Evolutionary conservation across 2,329 filamentous ascomycete species (phyloP).

Genomic region (Fusarium neocosmosporiellum): DNA sequence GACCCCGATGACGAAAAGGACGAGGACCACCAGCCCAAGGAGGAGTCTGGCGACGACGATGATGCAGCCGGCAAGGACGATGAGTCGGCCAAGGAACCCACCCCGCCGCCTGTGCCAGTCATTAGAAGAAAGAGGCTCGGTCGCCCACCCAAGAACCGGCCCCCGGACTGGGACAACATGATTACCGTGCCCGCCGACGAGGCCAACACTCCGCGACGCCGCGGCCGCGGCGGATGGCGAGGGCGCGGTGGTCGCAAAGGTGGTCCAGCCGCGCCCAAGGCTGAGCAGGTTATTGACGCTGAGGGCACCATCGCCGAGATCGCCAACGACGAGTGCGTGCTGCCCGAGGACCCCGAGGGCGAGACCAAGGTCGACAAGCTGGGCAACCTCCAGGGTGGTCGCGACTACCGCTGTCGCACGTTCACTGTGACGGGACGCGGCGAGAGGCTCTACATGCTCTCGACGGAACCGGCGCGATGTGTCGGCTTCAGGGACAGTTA

Average conservation of each 20-base stretch:
- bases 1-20: conserved; percentile 52
- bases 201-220: conserved; percentile 69
- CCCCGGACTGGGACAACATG: conserved; percentile 79
- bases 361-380: conserved; percentile 94
- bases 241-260: conserved; percentile 74
- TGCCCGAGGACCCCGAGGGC: conserved; percentile 88
- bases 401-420: conserved; percentile 94
- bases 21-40: conserved; percentile 65
- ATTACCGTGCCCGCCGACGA: conserved; percentile 66
- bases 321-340: conserved; percentile 87
- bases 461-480: conserved; percentile 95
- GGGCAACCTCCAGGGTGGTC: conserved; percentile 82
- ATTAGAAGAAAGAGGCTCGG: conserved; percentile 84
- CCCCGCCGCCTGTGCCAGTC: conserved; percentile 69
- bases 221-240: conserved; percentile 78
- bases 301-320: conserved; percentile 94
- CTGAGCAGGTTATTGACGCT: conserved; percentile 88
- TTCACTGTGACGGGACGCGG: conserved; percentile 90
- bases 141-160: conserved; percentile 85
- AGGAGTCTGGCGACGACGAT: conserved; percentile 59
- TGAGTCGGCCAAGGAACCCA: conserved; percentile 62
- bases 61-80: conserved; percentile 51
- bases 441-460: conserved; percentile 95
- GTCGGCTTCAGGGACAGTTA: conserved; percentile 98
- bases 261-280: conserved; percentile 78